Conservation (phyloP, 345 rosid genomes). For the Arabis hirsuta region DNA sequence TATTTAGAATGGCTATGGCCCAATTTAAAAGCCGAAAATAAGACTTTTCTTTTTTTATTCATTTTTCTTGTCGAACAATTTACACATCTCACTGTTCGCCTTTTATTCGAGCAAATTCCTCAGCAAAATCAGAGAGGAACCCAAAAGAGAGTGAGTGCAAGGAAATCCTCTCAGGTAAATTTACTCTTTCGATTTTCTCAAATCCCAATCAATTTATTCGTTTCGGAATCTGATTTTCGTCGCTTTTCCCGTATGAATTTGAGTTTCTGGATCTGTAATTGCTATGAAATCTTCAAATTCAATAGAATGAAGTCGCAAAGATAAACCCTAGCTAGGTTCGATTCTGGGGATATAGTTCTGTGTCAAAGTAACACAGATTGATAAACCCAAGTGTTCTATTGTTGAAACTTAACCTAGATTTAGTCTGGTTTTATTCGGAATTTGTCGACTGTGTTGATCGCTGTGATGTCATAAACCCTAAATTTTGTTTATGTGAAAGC, state of each 20-base stretch:
- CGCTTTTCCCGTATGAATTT: neutral
- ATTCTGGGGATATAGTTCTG: constrained; percentile 9
- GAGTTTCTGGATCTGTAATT: constrained; percentile 24
- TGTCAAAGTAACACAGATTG: neutral
- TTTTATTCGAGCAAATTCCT: constrained; percentile 3
- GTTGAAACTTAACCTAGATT: neutral
- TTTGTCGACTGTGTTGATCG: neutral
- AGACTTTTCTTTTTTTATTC: neutral
- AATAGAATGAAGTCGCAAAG: neutral
- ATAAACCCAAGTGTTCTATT: neutral
- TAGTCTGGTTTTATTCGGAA: neutral
- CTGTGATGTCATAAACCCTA: constrained; percentile 8
- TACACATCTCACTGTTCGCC: constrained; percentile 15
- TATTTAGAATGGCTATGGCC: neutral
- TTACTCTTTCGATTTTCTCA: neutral
- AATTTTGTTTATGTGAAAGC: no score
- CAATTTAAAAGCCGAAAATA: neutral
- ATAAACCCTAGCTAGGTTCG: constrained; percentile 14
- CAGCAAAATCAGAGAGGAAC: constrained; percentile 25
- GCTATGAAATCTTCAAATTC: neutral
- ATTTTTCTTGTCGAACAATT: constrained; percentile 41
- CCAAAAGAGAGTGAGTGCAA: constrained; percentile 3
- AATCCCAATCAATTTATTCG: neutral
- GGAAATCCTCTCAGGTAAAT: constrained; percentile 18
- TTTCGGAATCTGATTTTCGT: neutral